Conservation (phyloP, 768 basidiomycete species). For the Boletellus sp. region DNA sequence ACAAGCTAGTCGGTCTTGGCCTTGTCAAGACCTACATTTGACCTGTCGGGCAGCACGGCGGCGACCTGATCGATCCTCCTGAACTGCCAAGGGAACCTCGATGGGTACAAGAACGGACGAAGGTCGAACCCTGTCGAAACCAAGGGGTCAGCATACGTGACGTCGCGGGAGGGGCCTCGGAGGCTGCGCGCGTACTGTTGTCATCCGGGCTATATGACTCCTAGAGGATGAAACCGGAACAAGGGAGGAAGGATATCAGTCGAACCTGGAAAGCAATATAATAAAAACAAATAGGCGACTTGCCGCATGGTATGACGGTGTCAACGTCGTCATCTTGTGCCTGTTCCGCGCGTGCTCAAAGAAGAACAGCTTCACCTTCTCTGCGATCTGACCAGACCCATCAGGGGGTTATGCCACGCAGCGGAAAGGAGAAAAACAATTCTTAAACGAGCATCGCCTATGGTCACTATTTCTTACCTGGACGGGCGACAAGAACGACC, state of each 20-base stretch:
- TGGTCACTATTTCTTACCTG: constrained; percentile 51
- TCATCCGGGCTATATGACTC: constrained; percentile 97
- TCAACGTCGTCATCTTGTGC: constrained; percentile 98
- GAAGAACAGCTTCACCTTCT: constrained; percentile 97
- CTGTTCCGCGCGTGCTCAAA: constrained; percentile 95
- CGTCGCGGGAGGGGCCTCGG: too few species aligned
- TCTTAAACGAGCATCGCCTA: background rate
- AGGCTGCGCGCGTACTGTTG: constrained; percentile 59
- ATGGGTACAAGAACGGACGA: constrained; percentile 93
- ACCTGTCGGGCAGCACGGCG: constrained; percentile 68
- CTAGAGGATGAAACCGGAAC: constrained; percentile 36
- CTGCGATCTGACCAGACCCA: constrained; percentile 59
- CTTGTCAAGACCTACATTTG: constrained; percentile 40
- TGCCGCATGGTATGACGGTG: constrained; percentile 91
- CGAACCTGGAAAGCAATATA: background rate
- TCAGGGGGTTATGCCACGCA: too few species aligned
- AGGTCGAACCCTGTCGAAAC: constrained; percentile 76
- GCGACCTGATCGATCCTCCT: constrained; percentile 90
- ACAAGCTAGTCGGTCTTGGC: constrained; percentile 48
- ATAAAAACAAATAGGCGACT: constrained; percentile 29
- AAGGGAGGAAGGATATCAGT: background rate
- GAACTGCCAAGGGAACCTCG: constrained; percentile 96
- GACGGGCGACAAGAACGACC: constrained; percentile 71
- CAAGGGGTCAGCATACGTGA: background rate
- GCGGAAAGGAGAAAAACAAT: too few species aligned